phyloP scores from a whole-genome alignment of 352 stramenopile species.

The Phytophthora tentaculata region DNA sequence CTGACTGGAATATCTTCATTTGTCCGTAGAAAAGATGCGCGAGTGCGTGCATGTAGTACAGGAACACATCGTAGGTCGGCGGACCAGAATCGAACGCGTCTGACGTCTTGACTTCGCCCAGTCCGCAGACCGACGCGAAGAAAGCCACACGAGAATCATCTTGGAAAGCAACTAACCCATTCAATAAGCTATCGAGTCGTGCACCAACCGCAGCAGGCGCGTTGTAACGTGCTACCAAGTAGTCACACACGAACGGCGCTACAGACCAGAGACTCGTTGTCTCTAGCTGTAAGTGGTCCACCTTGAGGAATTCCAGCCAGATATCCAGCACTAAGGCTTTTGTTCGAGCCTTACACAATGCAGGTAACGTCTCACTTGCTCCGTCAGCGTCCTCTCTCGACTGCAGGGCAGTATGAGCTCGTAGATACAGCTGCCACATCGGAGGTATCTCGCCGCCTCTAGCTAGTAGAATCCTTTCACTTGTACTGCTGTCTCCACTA shows the following conservation, averaged over 20 bases:
- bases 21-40: constrained; percentile 69
- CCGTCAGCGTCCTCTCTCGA: constrained; percentile 22
- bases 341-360: constrained; percentile 39
- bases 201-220: constrained; percentile 51
- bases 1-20: constrained; percentile 73
- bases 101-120: constrained; percentile 25
- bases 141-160: constrained; percentile 69
- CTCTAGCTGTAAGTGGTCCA: constrained; percentile 65
- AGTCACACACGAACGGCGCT: constrained; percentile 77
- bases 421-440: constrained; percentile 51
- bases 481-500: constrained; percentile 16
- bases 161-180: constrained; percentile 45
- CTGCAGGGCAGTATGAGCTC: constrained; percentile 26
- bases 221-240: constrained; percentile 65
- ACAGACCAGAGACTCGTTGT: constrained; percentile 57
- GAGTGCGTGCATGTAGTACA: constrained; percentile 75
- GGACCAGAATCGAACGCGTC: constrained; percentile 11
- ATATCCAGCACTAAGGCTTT: constrained; percentile 67
- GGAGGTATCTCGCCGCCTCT: constrained; percentile 36
- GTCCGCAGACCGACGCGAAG: constrained; percentile 60
- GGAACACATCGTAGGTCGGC: constrained; percentile 62
- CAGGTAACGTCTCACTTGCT: constrained; percentile 24
- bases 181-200: constrained; percentile 60
- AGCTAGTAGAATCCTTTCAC: constrained; percentile 18
- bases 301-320: constrained; percentile 79